Evolutionary conservation across 208 protist species (phyloP).

Genomic region (Trypanosoma platydactyli): DNA sequence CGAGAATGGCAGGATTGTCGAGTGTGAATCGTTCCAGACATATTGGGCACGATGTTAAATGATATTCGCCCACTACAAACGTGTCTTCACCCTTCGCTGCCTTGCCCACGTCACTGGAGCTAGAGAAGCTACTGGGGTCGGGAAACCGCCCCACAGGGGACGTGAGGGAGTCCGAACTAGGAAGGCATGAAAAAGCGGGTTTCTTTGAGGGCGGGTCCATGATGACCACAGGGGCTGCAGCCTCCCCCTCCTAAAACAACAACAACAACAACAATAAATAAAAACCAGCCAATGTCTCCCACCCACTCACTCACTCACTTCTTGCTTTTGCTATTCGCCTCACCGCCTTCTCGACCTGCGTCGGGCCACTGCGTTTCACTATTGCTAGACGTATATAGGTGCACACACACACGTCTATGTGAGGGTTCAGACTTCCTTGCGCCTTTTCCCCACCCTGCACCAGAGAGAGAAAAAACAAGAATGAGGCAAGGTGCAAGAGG

Average conservation of each 20-base stretch:
- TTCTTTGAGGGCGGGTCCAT: slow-evolving; percentile 3
- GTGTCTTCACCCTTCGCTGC: slow-evolving; percentile 37
- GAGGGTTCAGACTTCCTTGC: no score
- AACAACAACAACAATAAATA: no score
- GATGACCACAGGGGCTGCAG: no score
- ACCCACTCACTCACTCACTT: no score
- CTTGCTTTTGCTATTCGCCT: no score
- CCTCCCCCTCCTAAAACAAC: no score
- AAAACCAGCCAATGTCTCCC: no score
- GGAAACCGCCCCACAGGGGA: slow-evolving; percentile 11
- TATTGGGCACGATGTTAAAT: slow-evolving; percentile 70
- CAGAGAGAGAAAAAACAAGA: not conserved
- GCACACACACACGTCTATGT: no score
- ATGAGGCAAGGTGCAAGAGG: slow-evolving; percentile 1
- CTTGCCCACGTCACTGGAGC: slow-evolving; percentile 17
- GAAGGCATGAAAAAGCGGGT: slow-evolving; percentile 4
- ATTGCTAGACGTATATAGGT: no score
- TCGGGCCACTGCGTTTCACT: no score
- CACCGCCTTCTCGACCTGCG: no score
- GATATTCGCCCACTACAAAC: slow-evolving; percentile 72
- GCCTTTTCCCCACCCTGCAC: no score
- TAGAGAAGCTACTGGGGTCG: slow-evolving; percentile 20
- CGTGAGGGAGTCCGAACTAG: slow-evolving; percentile 21
- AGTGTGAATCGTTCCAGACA: slow-evolving; percentile 80
- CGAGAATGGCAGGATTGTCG: slow-evolving; percentile 76